Evolutionary conservation across 306 rosid species (phyloP).

Genomic region (Quercus variabilis): DNA sequence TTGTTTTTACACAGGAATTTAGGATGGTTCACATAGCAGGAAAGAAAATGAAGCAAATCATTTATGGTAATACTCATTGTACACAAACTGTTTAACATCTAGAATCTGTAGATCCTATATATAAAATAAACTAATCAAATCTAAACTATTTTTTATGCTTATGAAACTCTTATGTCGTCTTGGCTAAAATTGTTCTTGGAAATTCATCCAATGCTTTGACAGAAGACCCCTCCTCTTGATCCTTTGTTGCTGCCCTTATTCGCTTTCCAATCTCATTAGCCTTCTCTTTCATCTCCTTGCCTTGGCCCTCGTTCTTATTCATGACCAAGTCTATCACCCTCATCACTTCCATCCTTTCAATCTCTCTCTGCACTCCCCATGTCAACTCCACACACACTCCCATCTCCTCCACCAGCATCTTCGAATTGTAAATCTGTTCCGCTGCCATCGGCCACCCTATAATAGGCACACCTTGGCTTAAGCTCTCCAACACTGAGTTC

Average conservation of each 20-base stretch:
- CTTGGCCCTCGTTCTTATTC: slow-evolving; percentile 38
- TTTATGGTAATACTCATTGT: too few relatives aligned
- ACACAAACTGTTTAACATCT: too few relatives aligned
- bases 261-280: slow-evolving; percentile 28
- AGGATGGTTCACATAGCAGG: too few relatives aligned
- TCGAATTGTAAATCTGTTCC: slow-evolving; percentile 64
- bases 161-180: background rate
- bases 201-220: slow-evolving; percentile 37
- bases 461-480: slow-evolving; percentile 62
- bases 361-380: slow-evolving; percentile 34
- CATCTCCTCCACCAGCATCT: slow-evolving; percentile 76
- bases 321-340: slow-evolving; percentile 44
- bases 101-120: too few relatives aligned
- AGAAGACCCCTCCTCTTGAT: slow-evolving; percentile 32
- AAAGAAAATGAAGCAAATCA: too few relatives aligned
- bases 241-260: slow-evolving; percentile 34
- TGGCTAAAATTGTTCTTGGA: slow-evolving; percentile 13
- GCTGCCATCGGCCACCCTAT: slow-evolving; percentile 82
- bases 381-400: slow-evolving; percentile 61
- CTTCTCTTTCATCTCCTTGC: slow-evolving; percentile 47
- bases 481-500: slow-evolving; percentile 79
- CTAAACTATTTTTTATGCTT: background rate
- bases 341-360: slow-evolving; percentile 43
- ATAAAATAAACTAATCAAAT: too few relatives aligned
- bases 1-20: too few relatives aligned